Evolutionary conservation across 1,284 basidiomycete species (phyloP).

Genomic region (Caloboletus firmus): DNA sequence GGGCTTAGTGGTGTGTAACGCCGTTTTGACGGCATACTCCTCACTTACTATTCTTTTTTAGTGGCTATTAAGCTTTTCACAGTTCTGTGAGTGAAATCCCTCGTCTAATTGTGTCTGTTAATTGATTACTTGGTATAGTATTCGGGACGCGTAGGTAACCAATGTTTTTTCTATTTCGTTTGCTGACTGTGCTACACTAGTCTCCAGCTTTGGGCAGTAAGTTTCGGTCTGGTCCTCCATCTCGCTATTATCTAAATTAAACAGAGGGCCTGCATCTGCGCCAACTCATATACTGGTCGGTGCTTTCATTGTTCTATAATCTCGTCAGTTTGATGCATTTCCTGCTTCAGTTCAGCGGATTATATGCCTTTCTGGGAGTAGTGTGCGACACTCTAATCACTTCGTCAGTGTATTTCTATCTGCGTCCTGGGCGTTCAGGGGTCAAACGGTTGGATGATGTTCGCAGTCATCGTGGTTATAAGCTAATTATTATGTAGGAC

Average conservation of each 20-base stretch:
- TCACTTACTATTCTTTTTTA: neutral
- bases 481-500: neutral
- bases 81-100: neutral
- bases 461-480: neutral
- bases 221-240: neutral
- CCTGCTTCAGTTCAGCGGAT: neutral
- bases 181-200: neutral
- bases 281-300: neutral
- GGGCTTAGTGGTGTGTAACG: neutral
- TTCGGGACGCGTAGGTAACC: neutral
- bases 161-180: neutral
- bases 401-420: conserved; percentile 9
- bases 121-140: neutral
- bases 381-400: neutral
- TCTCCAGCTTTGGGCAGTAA: neutral
- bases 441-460: conserved; percentile 1
- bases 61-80: neutral
- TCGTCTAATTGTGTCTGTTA: neutral
- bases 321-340: too few relatives aligned
- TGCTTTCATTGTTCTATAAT: neutral
- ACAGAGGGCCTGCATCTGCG: neutral
- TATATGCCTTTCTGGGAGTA: neutral
- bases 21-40: neutral
- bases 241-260: neutral
- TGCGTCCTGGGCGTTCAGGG: conserved; percentile 1